Conservation (phyloP, 108 stramenopile genomes). For the Nitzschia sp. region DNA sequence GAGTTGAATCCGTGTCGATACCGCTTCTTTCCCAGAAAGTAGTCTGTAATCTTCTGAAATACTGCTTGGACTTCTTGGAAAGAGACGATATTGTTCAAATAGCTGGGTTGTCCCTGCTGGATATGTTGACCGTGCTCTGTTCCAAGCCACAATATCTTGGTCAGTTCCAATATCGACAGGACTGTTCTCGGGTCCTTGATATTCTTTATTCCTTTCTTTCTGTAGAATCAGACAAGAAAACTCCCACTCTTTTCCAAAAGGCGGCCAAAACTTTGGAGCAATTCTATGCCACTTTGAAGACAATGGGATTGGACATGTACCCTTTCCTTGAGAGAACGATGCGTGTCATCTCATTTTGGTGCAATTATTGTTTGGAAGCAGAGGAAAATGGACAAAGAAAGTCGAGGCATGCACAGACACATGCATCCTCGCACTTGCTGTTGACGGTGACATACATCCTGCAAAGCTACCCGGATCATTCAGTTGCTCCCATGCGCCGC, state of each 20-base stretch:
- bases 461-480: slow-evolving; percentile 31
- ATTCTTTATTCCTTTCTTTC: slow-evolving; percentile 40
- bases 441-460: slow-evolving; percentile 31
- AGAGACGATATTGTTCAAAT: slow-evolving; percentile 42
- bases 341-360: slow-evolving; percentile 51
- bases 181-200: slow-evolving; percentile 44
- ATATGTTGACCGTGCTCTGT: slow-evolving; percentile 62
- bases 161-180: slow-evolving; percentile 34
- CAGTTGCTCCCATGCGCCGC: slow-evolving; percentile 34
- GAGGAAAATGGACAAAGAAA: slow-evolving; percentile 6
- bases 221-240: slow-evolving; percentile 22
- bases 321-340: slow-evolving; percentile 48
- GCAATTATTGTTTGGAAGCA: slow-evolving; percentile 32
- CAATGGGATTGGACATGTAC: slow-evolving; percentile 60
- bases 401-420: slow-evolving; percentile 17
- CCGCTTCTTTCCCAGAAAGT: slow-evolving; percentile 22
- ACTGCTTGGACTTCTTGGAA: slow-evolving; percentile 51
- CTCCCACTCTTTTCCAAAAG: slow-evolving; percentile 7
- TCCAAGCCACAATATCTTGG: slow-evolving; percentile 61
- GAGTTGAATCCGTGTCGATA: slow-evolving; percentile 19
- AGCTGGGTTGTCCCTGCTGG: slow-evolving; percentile 52
- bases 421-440: slow-evolving; percentile 23
- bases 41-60: slow-evolving; percentile 38
- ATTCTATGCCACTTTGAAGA: slow-evolving; percentile 24
- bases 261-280: slow-evolving; percentile 37